These are phyloP conservation scores for Saccharomyces kudriavzevii DNA, from an alignment of 805 yeast species.

Conservation along the genomic window DNA sequence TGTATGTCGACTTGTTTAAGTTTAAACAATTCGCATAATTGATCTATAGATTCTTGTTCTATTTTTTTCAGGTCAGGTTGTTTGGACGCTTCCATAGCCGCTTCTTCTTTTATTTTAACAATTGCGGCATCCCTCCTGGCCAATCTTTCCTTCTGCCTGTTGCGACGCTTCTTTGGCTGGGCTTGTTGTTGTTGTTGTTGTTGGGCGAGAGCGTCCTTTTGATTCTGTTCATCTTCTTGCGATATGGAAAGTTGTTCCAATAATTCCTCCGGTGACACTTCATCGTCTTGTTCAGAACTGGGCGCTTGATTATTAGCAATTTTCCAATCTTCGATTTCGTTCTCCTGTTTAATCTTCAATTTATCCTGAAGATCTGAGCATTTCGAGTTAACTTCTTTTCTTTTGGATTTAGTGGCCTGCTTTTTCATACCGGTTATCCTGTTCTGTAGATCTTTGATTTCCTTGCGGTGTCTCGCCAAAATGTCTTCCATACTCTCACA, in stretches of 20 bases:
- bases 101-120: constrained; percentile 54
- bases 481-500: constrained; percentile 17
- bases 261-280: constrained; percentile 58
- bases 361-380: constrained; percentile 53
- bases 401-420: constrained; percentile 72
- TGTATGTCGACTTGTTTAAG: constrained; percentile 59
- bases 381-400: constrained; percentile 54
- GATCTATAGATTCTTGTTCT: constrained; percentile 60
- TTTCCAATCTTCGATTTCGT: constrained; percentile 37
- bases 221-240: constrained; percentile 20
- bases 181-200: constrained; percentile 7
- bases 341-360: constrained; percentile 45
- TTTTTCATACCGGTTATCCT: constrained; percentile 69
- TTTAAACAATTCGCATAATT: constrained; percentile 40
- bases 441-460: constrained; percentile 56
- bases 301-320: constrained; percentile 11
- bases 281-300: constrained; percentile 37
- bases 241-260: constrained; percentile 47
- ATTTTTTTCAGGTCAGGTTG: constrained; percentile 62
- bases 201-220: constrained; percentile 4
- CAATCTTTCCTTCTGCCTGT: constrained; percentile 76
- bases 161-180: constrained; percentile 40
- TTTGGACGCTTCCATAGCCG: constrained; percentile 56
- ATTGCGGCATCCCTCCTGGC: constrained; percentile 70
- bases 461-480: constrained; percentile 53